These are phyloP conservation scores for Radiomyces spectabilis DNA, from an alignment of 192 early-diverging fungal genomes.

Conservation along the genomic window DNA sequence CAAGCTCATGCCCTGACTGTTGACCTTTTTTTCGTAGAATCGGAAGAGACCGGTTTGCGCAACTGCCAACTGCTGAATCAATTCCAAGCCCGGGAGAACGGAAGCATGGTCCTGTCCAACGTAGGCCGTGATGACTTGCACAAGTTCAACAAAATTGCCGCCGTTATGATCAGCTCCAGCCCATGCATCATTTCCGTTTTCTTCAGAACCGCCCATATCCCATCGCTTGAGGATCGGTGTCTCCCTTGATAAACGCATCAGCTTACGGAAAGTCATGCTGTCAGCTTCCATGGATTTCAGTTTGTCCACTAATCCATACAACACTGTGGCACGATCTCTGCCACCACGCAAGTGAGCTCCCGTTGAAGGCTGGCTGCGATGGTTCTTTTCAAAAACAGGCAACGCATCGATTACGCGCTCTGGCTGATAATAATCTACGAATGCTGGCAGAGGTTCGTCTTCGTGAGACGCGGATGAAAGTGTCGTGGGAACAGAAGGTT, in stretches of 20 bases:
- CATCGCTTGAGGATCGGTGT: conserved; percentile 16
- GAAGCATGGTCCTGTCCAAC: background rate
- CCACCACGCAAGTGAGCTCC: too few species aligned
- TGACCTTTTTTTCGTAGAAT: conserved; percentile 17
- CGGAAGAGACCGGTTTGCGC: conserved; percentile 21
- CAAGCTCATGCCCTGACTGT: conserved; percentile 5
- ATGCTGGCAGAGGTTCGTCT: background rate
- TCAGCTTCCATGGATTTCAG: background rate
- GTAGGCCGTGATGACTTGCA: conserved; percentile 7
- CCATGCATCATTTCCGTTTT: conserved; percentile 19
- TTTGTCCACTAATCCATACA: background rate
- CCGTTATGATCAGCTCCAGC: conserved; percentile 12
- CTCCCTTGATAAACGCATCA: conserved; percentile 20
- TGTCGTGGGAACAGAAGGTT: too few species aligned
- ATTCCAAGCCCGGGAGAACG: background rate
- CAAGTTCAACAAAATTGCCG: conserved; percentile 21
- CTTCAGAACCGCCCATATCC: conserved; percentile 23
- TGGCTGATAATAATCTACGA: background rate
- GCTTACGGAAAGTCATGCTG: conserved; percentile 9
- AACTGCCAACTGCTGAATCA: conserved; percentile 15
- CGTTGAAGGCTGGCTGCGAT: background rate
- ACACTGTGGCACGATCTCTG: background rate
- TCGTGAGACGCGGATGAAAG: too few species aligned
- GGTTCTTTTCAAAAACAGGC: conserved; percentile 1
- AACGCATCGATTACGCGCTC: background rate